phyloP scores from a whole-genome alignment of 306 rosid species.

The Vicia villosa region DNA sequence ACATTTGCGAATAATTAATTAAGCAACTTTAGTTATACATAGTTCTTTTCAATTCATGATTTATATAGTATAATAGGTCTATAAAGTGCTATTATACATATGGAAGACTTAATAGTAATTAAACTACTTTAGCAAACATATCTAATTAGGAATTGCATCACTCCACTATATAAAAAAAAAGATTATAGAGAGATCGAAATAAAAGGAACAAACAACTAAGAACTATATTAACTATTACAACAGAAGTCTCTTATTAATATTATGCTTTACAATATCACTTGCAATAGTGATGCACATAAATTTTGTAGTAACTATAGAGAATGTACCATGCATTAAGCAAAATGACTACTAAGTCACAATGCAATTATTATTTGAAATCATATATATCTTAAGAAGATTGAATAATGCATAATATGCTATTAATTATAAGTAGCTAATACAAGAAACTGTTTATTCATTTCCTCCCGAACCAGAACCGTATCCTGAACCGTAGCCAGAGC shows the following conservation, averaged over 20 bases:
- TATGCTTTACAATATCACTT: conserved; percentile 1
- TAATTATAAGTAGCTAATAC: not conserved
- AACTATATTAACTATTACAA: not conserved
- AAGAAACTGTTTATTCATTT: conserved; percentile 24
- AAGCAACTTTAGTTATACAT: not conserved
- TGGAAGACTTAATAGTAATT: not conserved
- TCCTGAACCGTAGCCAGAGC: conserved; percentile 59
- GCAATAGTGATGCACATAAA: not conserved
- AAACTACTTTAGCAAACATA: not conserved
- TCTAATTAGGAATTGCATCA: not conserved
- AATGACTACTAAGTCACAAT: conserved; percentile 17
- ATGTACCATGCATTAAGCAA: conserved; percentile 34
- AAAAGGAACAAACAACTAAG: not conserved
- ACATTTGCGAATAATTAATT: conserved; percentile 1
- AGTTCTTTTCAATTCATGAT: not conserved
- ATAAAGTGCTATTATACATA: not conserved
- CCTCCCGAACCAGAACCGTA: conserved; percentile 56
- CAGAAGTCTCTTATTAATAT: conserved; percentile 26
- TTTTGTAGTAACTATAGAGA: conserved; percentile 15
- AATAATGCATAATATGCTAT: not conserved
- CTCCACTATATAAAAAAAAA: not conserved
- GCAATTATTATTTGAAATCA: conserved; percentile 45
- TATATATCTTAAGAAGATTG: conserved; percentile 8
- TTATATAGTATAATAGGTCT: no score
- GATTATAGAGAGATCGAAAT: not conserved